Base-by-base conservation (phyloP, 768 basidiomycete genomes). In the Suillus weaverae region DNA sequence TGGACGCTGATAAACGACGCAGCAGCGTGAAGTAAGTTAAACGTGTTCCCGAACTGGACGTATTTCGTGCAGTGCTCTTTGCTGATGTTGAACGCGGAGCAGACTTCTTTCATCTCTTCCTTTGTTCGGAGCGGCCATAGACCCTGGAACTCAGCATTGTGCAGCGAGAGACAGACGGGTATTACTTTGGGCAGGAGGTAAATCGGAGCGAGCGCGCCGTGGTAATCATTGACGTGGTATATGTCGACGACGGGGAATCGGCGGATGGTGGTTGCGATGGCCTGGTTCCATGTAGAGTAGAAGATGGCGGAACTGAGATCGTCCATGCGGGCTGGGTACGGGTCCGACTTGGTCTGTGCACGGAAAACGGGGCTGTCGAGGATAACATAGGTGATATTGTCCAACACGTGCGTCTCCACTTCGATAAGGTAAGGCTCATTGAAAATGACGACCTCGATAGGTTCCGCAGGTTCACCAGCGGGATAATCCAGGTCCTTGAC, bases 211-310 rank as follows among this genome's bases (percentile, higher is more conserved):
- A 97, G 86, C 30, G 94, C 92, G 66, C 94, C 95, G 71, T 97
- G 95, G 74, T 97, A 97, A 72, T 97, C 92, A 75, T 97, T 97
- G 80, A 97, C 79, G 78, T 97, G 95, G 77, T 97, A 97, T 67
- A 97, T 90, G 73, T 97, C 95, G 70, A 97, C 89, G 68, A 88
- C 88, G 1, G 95, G 93, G 79, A 81, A 82, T 62, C 94, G 87
- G 67, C 93, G 89, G 68, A 97, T 91, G 38, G 94, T 92, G 53
- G 94, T 89, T 20, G 95, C 94, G 68, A 97, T 95, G 51, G 95
- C 94, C 78, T 97, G 95, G 72, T 97, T 97, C 95, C 95, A 97
- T 20, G 95, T 95, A 57, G 95, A 97, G 76, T 97, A 97, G 83
- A 97, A 97, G 73, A 97, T 97, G 48, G 95, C 95, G 11, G 95